Percentiles rank a stretch among this genome's conserved stretches.
These are phyloP conservation scores for Russula sp. DNA, from an alignment of 768 basidiomycete species.

Conservation along the genomic window DNA sequence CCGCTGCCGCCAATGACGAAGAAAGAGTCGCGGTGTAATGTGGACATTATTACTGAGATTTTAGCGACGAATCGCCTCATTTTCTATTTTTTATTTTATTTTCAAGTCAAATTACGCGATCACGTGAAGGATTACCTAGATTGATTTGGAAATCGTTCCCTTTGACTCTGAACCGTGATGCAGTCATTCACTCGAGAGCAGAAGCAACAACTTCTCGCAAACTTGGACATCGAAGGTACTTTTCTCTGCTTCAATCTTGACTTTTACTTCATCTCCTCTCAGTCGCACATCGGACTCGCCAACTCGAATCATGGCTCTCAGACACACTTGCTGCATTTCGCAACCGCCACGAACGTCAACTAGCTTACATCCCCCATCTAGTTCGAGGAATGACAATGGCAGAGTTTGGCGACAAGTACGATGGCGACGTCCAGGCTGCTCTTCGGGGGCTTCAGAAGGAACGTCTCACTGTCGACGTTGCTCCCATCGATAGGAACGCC, in stretches of 20 bases:
- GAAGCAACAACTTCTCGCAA: constrained; percentile 67
- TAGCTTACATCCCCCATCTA: constrained; percentile 68
- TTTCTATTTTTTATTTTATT: neutral
- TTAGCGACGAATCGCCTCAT: neutral
- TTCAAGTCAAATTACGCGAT: neutral
- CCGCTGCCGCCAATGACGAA: constrained; percentile 93
- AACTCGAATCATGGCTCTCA: constrained; percentile 69
- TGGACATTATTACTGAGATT: neutral
- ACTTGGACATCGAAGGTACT: constrained; percentile 76
- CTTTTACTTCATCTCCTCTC: neutral
- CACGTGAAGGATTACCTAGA: neutral
- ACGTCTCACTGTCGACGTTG: constrained; percentile 45
- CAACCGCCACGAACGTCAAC: constrained; percentile 67
- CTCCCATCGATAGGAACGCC: constrained; percentile 56
- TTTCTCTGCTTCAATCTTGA: neutral
- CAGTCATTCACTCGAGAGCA: constrained; percentile 53
- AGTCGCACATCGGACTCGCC: constrained; percentile 71
- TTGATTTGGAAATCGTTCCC: neutral
- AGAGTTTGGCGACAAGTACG: constrained; percentile 73
- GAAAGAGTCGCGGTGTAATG: constrained; percentile 52
- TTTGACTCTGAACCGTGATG: neutral
- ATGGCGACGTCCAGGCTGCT: constrained; percentile 68
- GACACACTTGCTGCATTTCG: constrained; percentile 70
- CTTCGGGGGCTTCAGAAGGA: constrained; percentile 64
- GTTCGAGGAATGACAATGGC: constrained; percentile 67